phyloP scores from a whole-genome alignment of 129 eudicot species.

The Centrapalus pauciflorus region DNA sequence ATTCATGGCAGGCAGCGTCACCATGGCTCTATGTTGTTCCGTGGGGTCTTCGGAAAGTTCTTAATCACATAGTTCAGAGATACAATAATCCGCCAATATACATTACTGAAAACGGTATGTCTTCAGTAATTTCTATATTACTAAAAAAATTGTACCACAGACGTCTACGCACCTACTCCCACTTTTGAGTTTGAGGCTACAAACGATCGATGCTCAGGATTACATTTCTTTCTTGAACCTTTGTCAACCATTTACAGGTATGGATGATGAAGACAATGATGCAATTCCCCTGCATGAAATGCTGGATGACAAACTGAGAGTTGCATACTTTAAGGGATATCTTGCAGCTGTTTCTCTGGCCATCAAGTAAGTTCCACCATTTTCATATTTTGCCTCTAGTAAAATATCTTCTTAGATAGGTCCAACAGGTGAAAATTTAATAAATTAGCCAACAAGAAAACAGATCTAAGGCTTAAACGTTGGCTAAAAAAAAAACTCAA shows the following conservation, averaged over 20 bases:
- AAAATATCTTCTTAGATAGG: neutral
- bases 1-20: conserved; percentile 70
- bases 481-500: neutral
- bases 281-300: conserved; percentile 47
- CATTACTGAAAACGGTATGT: conserved; percentile 71
- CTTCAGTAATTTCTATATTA: neutral
- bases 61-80: conserved; percentile 43
- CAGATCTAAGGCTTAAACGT: neutral
- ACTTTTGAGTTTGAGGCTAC: neutral
- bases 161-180: too few relatives aligned
- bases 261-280: conserved; percentile 72
- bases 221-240: neutral
- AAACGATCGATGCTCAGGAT: neutral
- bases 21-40: conserved; percentile 87
- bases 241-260: conserved; percentile 33
- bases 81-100: conserved; percentile 64
- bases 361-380: conserved; percentile 38
- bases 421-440: neutral
- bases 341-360: conserved; percentile 62
- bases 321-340: conserved; percentile 59
- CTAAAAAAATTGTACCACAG: neutral
- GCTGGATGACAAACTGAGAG: conserved; percentile 75
- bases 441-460: neutral
- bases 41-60: conserved; percentile 68
- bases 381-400: neutral